A percentile compares a stretch with the other conserved stretches of the same genome.
Conservation (phyloP, 106 monocot species). For the Dendrobium officinale region DNA sequence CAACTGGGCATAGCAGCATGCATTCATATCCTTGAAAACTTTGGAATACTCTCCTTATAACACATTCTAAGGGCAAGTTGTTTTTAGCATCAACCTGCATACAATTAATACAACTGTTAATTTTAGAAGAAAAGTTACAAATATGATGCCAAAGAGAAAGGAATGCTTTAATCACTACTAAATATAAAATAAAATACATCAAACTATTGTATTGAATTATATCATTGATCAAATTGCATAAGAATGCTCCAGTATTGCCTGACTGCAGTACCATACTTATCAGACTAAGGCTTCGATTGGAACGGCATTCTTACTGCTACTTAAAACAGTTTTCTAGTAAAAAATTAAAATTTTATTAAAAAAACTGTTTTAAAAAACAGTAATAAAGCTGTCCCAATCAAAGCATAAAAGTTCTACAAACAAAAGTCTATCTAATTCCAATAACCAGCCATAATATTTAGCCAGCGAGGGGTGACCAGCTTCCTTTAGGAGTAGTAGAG, state of each 20-base stretch:
- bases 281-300: too few relatives aligned
- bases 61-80: slow-evolving; percentile 79
- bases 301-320: too few relatives aligned
- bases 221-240: not conserved
- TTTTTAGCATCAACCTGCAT: slow-evolving; percentile 83
- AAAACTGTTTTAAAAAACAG: too few relatives aligned
- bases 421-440: too few relatives aligned
- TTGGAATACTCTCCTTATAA: slow-evolving; percentile 83
- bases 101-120: not conserved
- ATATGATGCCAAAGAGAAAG: not conserved
- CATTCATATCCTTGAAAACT: slow-evolving; percentile 81
- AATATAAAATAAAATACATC: not conserved
- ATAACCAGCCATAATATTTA: too few relatives aligned
- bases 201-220: not conserved
- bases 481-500: not conserved
- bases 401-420: too few relatives aligned
- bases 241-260: not conserved
- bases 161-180: not conserved
- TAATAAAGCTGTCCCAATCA: too few relatives aligned
- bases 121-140: not conserved
- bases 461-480: too few relatives aligned
- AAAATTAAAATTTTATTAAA: not conserved
- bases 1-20: slow-evolving; percentile 94
- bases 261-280: not conserved
- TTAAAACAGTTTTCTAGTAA: too few relatives aligned